Base-by-base conservation (phyloP, 2,329 filamentous ascomycete genomes). In the Beauveria bassiana region DNA sequence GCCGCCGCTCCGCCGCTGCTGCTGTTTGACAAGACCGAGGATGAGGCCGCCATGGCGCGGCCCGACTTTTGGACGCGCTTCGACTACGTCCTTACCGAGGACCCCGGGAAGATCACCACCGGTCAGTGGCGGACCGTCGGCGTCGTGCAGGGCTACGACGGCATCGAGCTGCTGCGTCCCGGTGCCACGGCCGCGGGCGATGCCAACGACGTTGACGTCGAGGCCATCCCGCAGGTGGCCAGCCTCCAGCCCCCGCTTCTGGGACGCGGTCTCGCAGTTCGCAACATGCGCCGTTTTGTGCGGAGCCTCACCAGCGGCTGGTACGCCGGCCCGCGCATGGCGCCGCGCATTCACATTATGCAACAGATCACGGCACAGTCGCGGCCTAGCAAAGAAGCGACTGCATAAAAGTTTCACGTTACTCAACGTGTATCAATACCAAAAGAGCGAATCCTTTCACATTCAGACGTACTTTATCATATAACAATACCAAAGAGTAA, bases 281-380 rank as follows among this genome's bases (percentile, higher is more conserved):
- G 70, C 34, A 66, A 65, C 28, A 58, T 79, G 40, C 77, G 78
- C 62, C 71, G 76, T 5, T 53, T 64, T 2, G 76, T 83, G 7
- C 78, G 80, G 63, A 64, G 63, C 28, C 63, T 74, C 5, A 86
- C 83, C 0, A 79, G 84, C 2, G 86, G 86, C 0, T 87, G 84
- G 82, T 89, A 86, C 85, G 65, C 84, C 65, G 86, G 86, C 0
- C 85, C 85, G 26, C 77, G 78, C 65, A 86, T 87, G 82, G 77
- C 77, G 64, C 82, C 83, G 6, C 74, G 77, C 57, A 78, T 86
- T 49, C 72, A 78, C 65, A 76, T 86, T 20, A 68, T 86, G 69
- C 78, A 72, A 64, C 70, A 71, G 58, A 58, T 54, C 42, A 47
- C 26, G 40, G 2, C 50, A 3, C 40, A 46, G 34, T 47, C 45